Conservation (phyloP, 164 flowering plant genomes). For the Aristolochia fimbriata region DNA sequence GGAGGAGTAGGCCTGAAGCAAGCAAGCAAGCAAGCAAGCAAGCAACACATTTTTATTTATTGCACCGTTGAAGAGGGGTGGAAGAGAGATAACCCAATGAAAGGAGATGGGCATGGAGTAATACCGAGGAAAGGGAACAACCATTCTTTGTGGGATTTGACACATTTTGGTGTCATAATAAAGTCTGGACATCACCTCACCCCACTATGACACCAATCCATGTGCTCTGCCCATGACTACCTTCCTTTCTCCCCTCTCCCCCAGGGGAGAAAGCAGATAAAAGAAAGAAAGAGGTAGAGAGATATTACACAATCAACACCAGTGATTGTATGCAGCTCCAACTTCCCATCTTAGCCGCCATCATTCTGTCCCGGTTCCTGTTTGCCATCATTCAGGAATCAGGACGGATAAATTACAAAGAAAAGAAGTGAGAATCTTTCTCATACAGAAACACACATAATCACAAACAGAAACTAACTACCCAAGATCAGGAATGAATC, state of each 20-base stretch:
- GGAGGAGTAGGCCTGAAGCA: conserved; percentile 19
- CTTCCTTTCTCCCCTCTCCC: not conserved
- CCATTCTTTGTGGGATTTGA: conserved; percentile 2
- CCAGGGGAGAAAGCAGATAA: no score
- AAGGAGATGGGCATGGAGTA: conserved; percentile 11
- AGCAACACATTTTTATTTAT: conserved; percentile 13
- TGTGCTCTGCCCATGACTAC: conserved; percentile 1
- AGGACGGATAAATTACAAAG: no score
- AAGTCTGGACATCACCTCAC: conserved; percentile 13
- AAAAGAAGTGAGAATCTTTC: conserved; percentile 5
- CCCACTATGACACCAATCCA: conserved; percentile 15
- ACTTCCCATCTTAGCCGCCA: conserved; percentile 8
- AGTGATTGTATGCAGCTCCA: conserved; percentile 12
- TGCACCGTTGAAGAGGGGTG: conserved; percentile 26
- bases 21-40: no score
- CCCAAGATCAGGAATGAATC: conserved; percentile 5
- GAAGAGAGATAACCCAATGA: conserved; percentile 19
- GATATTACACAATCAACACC: not conserved
- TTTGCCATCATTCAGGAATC: conserved; percentile 1
- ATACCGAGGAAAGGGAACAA: conserved; percentile 6
- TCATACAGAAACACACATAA: not conserved
- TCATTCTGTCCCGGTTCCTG: conserved; percentile 17
- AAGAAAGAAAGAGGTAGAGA: no score
- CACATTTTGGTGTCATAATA: not conserved
- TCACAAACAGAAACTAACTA: conserved; percentile 11